Percentiles rank a stretch among this genome's conserved stretches.
These are phyloP conservation scores for Zoysia japonica DNA, from an alignment of 176 grass and related monocot species.

Conservation along the genomic window DNA sequence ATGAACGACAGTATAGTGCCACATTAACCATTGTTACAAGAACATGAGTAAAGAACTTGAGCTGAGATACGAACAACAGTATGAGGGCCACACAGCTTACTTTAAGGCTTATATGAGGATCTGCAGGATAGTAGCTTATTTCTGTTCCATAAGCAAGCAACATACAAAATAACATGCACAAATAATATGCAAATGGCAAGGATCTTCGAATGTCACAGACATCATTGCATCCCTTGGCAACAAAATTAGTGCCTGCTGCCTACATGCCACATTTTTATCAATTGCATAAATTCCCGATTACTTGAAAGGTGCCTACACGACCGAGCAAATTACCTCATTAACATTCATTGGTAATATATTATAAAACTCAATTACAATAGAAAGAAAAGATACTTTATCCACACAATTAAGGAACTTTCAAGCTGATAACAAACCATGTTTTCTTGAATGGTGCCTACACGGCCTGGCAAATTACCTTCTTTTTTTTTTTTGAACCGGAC, in stretches of 20 bases:
- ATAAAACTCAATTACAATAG: not conserved
- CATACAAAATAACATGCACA: not conserved
- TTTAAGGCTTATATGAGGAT: not conserved
- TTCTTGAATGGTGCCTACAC: not conserved
- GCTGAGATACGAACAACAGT: not conserved
- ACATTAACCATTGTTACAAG: not conserved
- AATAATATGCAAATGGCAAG: not conserved
- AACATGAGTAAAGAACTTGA: not conserved
- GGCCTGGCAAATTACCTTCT: too few species aligned
- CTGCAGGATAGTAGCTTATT: not conserved
- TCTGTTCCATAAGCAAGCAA: not conserved
- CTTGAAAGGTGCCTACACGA: not conserved
- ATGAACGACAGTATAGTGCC: too few species aligned
- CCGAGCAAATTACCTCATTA: not conserved
- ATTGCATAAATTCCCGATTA: not conserved
- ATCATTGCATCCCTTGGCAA: not conserved
- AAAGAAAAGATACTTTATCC: not conserved
- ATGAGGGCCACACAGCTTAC: not conserved
- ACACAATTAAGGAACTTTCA: not conserved
- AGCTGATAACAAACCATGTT: not conserved
- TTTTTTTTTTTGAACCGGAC: too few species aligned
- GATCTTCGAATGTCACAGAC: not conserved
- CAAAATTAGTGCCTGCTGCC: not conserved
- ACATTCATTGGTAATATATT: not conserved
- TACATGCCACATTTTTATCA: constrained; percentile 2